Evolutionary conservation across 768 basidiomycete genomes (phyloP).

Genomic region (Agrocybe praecox): DNA sequence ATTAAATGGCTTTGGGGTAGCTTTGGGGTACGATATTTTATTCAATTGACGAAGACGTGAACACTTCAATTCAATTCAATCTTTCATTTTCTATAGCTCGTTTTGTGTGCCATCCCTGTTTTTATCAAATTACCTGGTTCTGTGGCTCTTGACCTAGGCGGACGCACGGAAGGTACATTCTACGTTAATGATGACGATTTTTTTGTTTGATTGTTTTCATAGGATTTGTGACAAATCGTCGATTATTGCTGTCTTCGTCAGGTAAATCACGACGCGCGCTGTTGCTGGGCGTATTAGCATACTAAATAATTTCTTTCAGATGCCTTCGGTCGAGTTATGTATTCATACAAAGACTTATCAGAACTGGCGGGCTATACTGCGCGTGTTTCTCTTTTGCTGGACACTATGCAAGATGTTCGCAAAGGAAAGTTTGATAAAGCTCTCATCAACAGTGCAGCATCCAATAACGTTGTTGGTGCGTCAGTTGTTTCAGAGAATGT

Average conservation of each 20-base stretch:
- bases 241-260: constrained; percentile 85
- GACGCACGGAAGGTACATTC: constrained; percentile 80
- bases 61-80: no score
- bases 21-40: constrained; percentile 67
- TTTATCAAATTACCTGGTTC: constrained; percentile 87
- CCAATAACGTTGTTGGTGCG: constrained; percentile 78
- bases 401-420: constrained; percentile 88
- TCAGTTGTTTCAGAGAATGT: background rate
- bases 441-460: constrained; percentile 72
- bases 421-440: constrained; percentile 88
- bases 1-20: constrained; percentile 98
- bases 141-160: constrained; percentile 69
- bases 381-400: constrained; percentile 84
- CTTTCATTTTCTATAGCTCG: constrained; percentile 46
- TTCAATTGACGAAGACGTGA: background rate
- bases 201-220: background rate
- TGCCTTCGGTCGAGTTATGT: constrained; percentile 95
- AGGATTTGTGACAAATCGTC: constrained; percentile 97
- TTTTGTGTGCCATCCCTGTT: constrained; percentile 91
- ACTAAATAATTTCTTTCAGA: constrained; percentile 44
- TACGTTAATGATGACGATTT: background rate
- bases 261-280: constrained; percentile 37
- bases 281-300: background rate
- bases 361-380: constrained; percentile 97
- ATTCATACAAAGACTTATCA: constrained; percentile 94